phyloP scores from a whole-genome alignment of 495 filamentous ascomycete genomes.

The Penicillium steckii region DNA sequence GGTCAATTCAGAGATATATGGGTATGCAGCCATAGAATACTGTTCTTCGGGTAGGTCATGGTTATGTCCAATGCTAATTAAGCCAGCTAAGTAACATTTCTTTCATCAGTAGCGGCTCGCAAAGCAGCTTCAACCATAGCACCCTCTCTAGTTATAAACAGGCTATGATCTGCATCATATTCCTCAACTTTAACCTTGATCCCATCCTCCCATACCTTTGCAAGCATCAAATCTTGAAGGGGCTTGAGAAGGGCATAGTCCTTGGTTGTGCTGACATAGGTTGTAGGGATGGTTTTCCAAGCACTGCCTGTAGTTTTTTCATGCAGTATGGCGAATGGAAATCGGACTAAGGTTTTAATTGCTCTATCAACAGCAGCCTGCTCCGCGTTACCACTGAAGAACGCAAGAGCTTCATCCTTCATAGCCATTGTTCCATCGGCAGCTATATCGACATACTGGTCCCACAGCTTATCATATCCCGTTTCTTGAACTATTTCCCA shows the following conservation, averaged over 20 bases:
- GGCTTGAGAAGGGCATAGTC: constrained; percentile 31
- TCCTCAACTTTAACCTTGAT: constrained; percentile 22
- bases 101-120: constrained; percentile 13
- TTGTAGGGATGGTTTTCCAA: constrained; percentile 38
- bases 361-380: constrained; percentile 16
- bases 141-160: constrained; percentile 25
- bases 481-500: constrained; percentile 22
- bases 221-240: constrained; percentile 39
- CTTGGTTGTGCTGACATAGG: constrained; percentile 31
- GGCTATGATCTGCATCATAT: constrained; percentile 30
- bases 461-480: constrained; percentile 17
- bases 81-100: not conserved
- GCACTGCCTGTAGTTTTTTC: constrained; percentile 19
- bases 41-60: not conserved
- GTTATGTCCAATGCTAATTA: not conserved
- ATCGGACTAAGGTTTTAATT: constrained; percentile 25
- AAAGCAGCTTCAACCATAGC: constrained; percentile 22
- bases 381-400: constrained; percentile 27
- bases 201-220: constrained; percentile 22
- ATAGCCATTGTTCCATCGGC: constrained; percentile 19
- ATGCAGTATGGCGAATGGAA: constrained; percentile 27
- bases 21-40: not conserved
- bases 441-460: constrained; percentile 16
- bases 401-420: constrained; percentile 20
- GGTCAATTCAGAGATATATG: no score